Evolutionary conservation across 805 yeast species (phyloP).

Genomic region (Vanderwaltozyma verrucispora): DNA sequence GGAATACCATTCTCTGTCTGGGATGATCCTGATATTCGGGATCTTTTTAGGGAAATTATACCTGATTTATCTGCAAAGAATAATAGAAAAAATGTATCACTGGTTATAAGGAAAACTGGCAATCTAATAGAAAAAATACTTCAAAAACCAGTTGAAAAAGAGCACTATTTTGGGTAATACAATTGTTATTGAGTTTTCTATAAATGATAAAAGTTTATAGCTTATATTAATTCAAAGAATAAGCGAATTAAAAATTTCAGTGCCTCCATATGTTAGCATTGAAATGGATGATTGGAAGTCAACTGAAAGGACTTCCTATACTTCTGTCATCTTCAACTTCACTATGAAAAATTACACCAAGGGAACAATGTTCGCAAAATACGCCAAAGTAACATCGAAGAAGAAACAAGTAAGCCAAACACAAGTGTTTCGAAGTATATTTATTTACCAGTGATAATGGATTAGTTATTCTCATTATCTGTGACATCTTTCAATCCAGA

Average conservation of each 20-base stretch:
- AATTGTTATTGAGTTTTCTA: background rate
- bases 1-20: background rate
- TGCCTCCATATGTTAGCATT: background rate
- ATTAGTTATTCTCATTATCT: no score
- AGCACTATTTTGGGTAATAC: background rate
- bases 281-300: slow-evolving; percentile 1
- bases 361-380: background rate
- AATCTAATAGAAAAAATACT: background rate
- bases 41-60: background rate
- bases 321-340: background rate
- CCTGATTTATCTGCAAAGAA: no score
- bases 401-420: no score
- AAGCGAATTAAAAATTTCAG: background rate
- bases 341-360: background rate
- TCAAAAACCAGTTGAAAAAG: background rate
- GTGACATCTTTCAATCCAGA: no score
- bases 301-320: background rate
- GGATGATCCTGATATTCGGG: background rate
- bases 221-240: background rate
- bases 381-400: background rate
- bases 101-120: background rate
- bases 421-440: no score
- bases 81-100: background rate
- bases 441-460: no score
- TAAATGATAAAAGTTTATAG: background rate